These are phyloP conservation scores for Boletus albobrunnescens DNA, from an alignment of 1,284 basidiomycete genomes.

Conservation along the genomic window DNA sequence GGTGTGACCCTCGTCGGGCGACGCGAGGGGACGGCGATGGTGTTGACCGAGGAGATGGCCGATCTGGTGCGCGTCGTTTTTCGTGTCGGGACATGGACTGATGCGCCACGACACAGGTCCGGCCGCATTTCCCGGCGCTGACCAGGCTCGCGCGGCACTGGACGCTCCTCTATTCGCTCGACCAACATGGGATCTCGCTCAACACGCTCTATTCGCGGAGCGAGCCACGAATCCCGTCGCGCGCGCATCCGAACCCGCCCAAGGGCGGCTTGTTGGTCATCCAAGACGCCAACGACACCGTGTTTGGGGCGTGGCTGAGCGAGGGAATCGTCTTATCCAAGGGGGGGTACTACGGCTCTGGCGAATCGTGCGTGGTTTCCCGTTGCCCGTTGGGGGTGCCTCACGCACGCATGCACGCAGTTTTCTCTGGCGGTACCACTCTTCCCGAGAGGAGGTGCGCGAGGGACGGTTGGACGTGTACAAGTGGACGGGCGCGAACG, in stretches of 20 bases:
- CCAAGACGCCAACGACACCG: conserved; percentile 53
- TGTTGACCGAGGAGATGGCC: conserved; percentile 55
- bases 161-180: conserved; percentile 88
- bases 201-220: conserved; percentile 80
- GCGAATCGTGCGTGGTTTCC: conserved; percentile 70
- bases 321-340: conserved; percentile 63
- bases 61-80: conserved; percentile 45
- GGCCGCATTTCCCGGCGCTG: conserved; percentile 73
- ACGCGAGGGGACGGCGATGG: conserved; percentile 49
- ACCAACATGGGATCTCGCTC: conserved; percentile 93
- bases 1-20: conserved; percentile 49
- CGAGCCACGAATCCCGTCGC: conserved; percentile 35
- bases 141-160: conserved; percentile 77
- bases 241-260: conserved; percentile 21
- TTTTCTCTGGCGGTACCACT: conserved; percentile 69
- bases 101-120: conserved; percentile 40
- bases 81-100: not conserved
- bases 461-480: conserved; percentile 54
- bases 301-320: conserved; percentile 82
- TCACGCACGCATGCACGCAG: conserved; percentile 35
- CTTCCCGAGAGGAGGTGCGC: not conserved
- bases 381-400: too few relatives aligned
- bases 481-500: conserved; percentile 87
- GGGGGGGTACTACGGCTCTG: conserved; percentile 73
- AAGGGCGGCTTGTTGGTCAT: conserved; percentile 54